phyloP scores from a whole-genome alignment of 148 eudicot genomes.

The Amaranthus hypochondriacus region DNA sequence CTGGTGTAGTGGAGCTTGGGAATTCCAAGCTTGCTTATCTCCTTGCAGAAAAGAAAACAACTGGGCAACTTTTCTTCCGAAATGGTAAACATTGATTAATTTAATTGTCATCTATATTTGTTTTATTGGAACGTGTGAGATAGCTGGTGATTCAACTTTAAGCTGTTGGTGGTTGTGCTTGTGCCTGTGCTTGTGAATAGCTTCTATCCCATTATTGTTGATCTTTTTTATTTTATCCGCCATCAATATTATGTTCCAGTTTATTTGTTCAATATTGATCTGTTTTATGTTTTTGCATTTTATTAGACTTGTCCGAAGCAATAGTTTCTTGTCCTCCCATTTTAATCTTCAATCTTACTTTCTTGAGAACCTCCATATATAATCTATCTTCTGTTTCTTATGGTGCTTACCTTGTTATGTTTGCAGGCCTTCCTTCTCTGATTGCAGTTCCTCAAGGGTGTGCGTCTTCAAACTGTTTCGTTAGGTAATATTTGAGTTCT shows the following conservation, averaged over 20 bases:
- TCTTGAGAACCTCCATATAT: background rate
- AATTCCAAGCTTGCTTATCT: constrained; percentile 52
- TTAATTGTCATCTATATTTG: constrained; percentile 1
- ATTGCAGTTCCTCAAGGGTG: constrained; percentile 78
- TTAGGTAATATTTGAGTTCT: constrained; percentile 47
- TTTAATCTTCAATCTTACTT: background rate
- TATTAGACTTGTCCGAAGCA: background rate
- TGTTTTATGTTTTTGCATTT: background rate
- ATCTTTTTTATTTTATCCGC: background rate
- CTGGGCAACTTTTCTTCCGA: constrained; percentile 66
- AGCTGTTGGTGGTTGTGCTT: background rate
- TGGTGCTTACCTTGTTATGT: constrained; percentile 3
- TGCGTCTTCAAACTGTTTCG: constrained; percentile 54
- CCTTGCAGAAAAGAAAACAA: constrained; percentile 76
- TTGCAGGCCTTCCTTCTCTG: constrained; percentile 69
- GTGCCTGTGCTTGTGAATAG: background rate
- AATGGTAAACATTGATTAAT: constrained; percentile 39
- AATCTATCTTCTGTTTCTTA: background rate
- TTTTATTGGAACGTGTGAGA: background rate
- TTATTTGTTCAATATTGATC: background rate
- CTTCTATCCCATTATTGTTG: background rate
- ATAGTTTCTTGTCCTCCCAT: background rate
- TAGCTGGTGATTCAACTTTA: background rate
- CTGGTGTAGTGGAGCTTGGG: constrained; percentile 77
- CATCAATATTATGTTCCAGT: background rate